Conservation (phyloP, 495 filamentous ascomycete species). For the Aspergillus indologenus region DNA sequence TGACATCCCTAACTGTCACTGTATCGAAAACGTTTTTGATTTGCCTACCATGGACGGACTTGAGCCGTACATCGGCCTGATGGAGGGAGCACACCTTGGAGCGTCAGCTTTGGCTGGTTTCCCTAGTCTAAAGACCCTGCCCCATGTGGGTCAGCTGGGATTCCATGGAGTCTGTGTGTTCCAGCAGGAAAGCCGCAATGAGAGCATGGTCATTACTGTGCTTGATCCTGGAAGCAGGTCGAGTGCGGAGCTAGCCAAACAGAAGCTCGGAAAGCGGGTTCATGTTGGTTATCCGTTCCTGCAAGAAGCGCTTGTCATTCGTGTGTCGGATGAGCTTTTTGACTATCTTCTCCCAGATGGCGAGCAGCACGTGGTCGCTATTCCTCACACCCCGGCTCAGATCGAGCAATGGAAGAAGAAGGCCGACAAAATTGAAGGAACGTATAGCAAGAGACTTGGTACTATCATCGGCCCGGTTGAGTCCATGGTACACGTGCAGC, state of each 20-base stretch:
- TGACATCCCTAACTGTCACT: conserved; percentile 80
- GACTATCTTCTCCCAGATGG: conserved; percentile 71
- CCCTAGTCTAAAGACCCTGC: conserved; percentile 79
- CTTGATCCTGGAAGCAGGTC: conserved; percentile 68
- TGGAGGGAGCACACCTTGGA: conserved; percentile 84
- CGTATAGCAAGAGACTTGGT: conserved; percentile 85
- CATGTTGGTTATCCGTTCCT: conserved; percentile 95
- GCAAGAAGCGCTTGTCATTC: conserved; percentile 84
- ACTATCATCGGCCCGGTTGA: conserved; percentile 86
- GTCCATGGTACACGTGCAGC: conserved; percentile 84
- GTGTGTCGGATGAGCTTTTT: conserved; percentile 92
- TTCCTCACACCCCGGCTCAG: conserved; percentile 72
- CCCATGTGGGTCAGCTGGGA: conserved; percentile 71
- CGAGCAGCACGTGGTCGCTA: conserved; percentile 56
- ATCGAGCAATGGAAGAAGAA: conserved; percentile 83
- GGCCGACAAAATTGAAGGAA: conserved; percentile 73
- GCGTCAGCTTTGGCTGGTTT: conserved; percentile 84
- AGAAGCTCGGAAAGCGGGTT: conserved; percentile 77
- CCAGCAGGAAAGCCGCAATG: conserved; percentile 92
- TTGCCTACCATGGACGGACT: conserved; percentile 88
- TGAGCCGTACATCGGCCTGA: conserved; percentile 78
- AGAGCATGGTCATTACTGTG: conserved; percentile 91
- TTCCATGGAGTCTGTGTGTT: conserved; percentile 97
- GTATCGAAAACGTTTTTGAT: conserved; percentile 93
- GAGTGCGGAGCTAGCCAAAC: conserved; percentile 67